Conservation (phyloP, 495 filamentous ascomycete genomes). For the Penicillium ochrochloron region DNA sequence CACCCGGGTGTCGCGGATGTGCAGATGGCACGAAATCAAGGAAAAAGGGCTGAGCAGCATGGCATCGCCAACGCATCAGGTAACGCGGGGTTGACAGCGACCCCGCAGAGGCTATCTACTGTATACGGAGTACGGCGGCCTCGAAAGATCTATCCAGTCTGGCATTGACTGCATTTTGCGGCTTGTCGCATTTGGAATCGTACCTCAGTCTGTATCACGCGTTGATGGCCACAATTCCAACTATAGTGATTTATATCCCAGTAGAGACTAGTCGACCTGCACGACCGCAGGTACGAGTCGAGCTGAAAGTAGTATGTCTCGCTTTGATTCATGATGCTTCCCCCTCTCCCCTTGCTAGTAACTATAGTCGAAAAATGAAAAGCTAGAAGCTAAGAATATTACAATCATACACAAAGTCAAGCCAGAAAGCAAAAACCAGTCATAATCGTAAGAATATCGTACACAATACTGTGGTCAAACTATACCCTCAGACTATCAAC, state of each 20-base stretch:
- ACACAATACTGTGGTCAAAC: neutral
- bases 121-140: neutral
- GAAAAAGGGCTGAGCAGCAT: slow-evolving; percentile 25
- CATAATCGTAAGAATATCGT: neutral
- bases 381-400: neutral
- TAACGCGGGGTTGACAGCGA: slow-evolving; percentile 32
- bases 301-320: slow-evolving; percentile 6
- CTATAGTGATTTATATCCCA: neutral
- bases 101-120: slow-evolving; percentile 23
- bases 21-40: slow-evolving; percentile 24
- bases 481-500: neutral
- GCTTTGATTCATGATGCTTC: neutral
- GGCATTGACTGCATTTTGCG: slow-evolving; percentile 7
- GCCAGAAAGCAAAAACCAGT: neutral
- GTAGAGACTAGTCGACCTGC: slow-evolving; percentile 11
- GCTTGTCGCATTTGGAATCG: slow-evolving; percentile 3
- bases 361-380: neutral
- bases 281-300: slow-evolving; percentile 24
- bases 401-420: neutral
- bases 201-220: slow-evolving; percentile 6
- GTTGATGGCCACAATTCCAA: neutral
- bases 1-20: slow-evolving; percentile 23
- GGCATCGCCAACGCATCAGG: slow-evolving; percentile 37
- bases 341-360: neutral
- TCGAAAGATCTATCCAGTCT: neutral